These are phyloP conservation scores for Komagataella pastoris DNA, from an alignment of 805 yeast species.

Conservation along the genomic window DNA sequence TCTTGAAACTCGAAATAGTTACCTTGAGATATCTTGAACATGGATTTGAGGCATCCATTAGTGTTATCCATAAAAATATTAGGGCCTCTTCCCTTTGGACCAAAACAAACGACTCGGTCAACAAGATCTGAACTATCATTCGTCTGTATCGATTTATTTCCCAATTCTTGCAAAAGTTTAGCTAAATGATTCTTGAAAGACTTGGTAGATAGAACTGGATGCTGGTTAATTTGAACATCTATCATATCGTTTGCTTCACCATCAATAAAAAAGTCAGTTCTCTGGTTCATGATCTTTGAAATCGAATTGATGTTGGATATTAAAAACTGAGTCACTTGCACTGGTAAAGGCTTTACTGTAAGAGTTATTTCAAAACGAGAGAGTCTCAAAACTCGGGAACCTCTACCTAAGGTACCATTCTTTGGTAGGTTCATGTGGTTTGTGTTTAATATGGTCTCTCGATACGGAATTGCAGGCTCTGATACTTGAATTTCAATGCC, in stretches of 20 bases:
- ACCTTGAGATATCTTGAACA: conserved; percentile 9
- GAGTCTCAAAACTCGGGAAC: conserved; percentile 33
- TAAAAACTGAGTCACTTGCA: conserved; percentile 33
- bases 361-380: conserved; percentile 32
- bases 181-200: conserved; percentile 21
- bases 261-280: conserved; percentile 8
- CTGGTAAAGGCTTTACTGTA: conserved; percentile 41
- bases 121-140: conserved; percentile 15
- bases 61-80: conserved; percentile 54
- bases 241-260: conserved; percentile 49
- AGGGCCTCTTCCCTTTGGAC: conserved; percentile 66
- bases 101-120: conserved; percentile 47
- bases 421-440: conserved; percentile 39
- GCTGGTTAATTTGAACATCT: conserved; percentile 8
- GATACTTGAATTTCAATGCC: conserved; percentile 78
- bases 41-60: conserved; percentile 18
- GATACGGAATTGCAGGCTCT: conserved; percentile 87
- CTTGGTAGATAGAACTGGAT: conserved; percentile 9
- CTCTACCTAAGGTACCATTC: conserved; percentile 31
- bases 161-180: conserved; percentile 12
- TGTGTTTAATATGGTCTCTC: conserved; percentile 60
- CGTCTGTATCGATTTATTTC: conserved; percentile 3
- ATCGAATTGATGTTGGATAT: conserved; percentile 31
- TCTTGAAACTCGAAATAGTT: conserved; percentile 33
- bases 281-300: conserved; percentile 16